Base-by-base conservation (phyloP, 139 green algal genomes). In the Marvania coccoides region DNA sequence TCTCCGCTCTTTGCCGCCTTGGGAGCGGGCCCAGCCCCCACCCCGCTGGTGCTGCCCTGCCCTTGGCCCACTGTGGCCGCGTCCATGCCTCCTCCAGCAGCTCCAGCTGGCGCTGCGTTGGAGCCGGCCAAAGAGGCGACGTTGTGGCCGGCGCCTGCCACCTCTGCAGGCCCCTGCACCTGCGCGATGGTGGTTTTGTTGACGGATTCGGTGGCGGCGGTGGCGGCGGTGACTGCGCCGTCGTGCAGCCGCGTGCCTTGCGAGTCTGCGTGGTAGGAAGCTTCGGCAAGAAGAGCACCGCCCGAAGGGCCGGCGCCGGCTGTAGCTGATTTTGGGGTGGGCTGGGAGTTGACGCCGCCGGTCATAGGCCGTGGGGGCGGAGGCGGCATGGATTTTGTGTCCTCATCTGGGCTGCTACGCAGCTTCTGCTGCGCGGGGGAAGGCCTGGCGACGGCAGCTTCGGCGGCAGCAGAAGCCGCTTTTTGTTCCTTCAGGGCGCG, bases 261-360 rank as follows among this genome's bases (percentile, higher is more conserved):
- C 1, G 67, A 74, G 38, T 74, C 67, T 14, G 59, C 38, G 47
- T 74, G 67, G 30, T 67, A 74, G 1, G 67, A 74, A n/a, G n/a
- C n/a, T n/a, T n/a, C n/a, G n/a, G n/a, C n/a, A n/a, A n/a, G n/a
- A n/a, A n/a, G n/a, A n/a, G n/a, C n/a, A n/a, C n/a, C n/a, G n/a
- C n/a, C n/a, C n/a, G n/a, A n/a, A n/a, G n/a, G n/a, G 7, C 58
- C 13, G n/a, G 23, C 2, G 38, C 4, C 8, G 39, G 63, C 62
- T 54, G 64, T 23, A n/a, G 64, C 56, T 60, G 34, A 33, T 55
- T 37, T 14, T 55, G 62, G 29, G n/a, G 19, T 42, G 8, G 35
- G 19, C 33, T 7, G 31, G 10, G 24, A 14, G 31, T 31, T 28
- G 28, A 31, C 42, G 15, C 31, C 31, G 2, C 39, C 38, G 3